Percentiles rank a stretch among this genome's conserved stretches.
Conservation (phyloP, 1,284 basidiomycete genomes). For the Phylloporus sp. region DNA sequence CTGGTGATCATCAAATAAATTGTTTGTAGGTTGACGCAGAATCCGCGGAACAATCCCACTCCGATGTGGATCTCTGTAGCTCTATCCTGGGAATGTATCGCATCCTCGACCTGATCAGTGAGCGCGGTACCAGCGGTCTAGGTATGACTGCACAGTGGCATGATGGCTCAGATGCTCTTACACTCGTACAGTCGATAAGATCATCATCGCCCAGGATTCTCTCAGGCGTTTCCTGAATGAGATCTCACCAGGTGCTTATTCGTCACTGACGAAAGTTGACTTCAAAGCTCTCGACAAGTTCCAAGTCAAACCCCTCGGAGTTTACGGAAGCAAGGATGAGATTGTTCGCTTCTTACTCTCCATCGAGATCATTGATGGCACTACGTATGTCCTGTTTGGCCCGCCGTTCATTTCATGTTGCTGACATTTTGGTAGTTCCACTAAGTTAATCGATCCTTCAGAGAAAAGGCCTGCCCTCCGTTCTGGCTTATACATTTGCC, state of each 20-base stretch:
- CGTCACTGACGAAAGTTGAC: conserved; percentile 60
- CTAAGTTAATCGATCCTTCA: conserved; percentile 20
- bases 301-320: conserved; percentile 55
- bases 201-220: conserved; percentile 61
- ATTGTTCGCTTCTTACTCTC: conserved; percentile 55
- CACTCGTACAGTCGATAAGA: conserved; percentile 57
- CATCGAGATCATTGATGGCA: conserved; percentile 45
- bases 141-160: conserved; percentile 43
- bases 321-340: conserved; percentile 61
- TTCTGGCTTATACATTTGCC: conserved; percentile 59
- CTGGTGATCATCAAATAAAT: background rate
- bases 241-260: conserved; percentile 55
- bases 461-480: conserved; percentile 45
- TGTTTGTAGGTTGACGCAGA: conserved; percentile 25
- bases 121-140: conserved; percentile 58
- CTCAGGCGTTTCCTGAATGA: conserved; percentile 55
- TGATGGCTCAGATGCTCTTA: conserved; percentile 7
- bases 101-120: conserved; percentile 62
- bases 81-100: conserved; percentile 55
- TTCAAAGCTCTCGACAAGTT: conserved; percentile 57
- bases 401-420: background rate
- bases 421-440: conserved; percentile 19
- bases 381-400: conserved; percentile 41
- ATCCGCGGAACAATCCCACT: conserved; percentile 8
- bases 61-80: conserved; percentile 38